These are phyloP conservation scores for Durusdinium trenchii DNA, from an alignment of 73 alveolate species.

Conservation along the genomic window DNA sequence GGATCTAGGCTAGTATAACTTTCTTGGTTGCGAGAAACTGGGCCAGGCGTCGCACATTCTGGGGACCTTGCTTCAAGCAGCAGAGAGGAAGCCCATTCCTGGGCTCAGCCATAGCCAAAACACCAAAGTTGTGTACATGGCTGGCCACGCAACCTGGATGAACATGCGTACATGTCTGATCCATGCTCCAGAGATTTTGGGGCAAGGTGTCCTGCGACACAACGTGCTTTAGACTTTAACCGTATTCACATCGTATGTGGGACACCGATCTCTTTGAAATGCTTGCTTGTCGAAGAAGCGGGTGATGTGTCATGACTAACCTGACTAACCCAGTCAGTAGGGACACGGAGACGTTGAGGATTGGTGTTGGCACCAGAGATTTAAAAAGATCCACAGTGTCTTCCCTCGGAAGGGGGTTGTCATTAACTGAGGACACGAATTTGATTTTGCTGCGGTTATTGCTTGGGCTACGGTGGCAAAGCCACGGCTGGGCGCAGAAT, in stretches of 20 bases:
- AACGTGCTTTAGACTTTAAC: too few species aligned
- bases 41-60: slow-evolving; percentile 33
- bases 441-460: slow-evolving; percentile 23
- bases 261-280: too few species aligned
- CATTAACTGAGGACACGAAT: slow-evolving; percentile 12
- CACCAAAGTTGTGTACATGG: slow-evolving; percentile 53
- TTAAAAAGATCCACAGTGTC: not conserved
- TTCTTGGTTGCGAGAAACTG: too few species aligned
- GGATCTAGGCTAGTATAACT: too few species aligned
- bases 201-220: too few species aligned
- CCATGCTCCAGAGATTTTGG: too few species aligned
- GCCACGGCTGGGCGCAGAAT: slow-evolving; percentile 69
- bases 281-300: too few species aligned
- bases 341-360: not conserved
- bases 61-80: slow-evolving; percentile 47
- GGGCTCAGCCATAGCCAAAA: not conserved
- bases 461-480: slow-evolving; percentile 69
- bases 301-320: too few species aligned
- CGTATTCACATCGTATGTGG: too few species aligned
- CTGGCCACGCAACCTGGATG: slow-evolving; percentile 32
- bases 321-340: too few species aligned
- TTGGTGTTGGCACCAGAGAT: not conserved
- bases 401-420: not conserved
- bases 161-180: too few species aligned
- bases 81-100: not conserved